phyloP scores from a whole-genome alignment of 2,329 filamentous ascomycete genomes.

The Neopestalotiopsis clavispora region DNA sequence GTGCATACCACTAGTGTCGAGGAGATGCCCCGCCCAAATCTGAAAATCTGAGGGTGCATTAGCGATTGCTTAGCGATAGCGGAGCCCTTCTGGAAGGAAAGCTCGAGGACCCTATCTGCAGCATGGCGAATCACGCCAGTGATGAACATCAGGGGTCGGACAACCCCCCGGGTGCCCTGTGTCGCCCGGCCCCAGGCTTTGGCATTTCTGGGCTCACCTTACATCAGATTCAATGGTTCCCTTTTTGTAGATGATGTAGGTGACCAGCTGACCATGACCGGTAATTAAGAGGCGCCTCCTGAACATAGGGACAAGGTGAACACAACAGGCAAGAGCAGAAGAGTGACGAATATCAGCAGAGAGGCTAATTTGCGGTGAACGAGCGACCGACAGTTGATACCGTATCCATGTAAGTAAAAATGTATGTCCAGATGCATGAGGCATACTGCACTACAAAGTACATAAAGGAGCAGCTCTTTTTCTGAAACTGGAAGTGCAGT shows the following conservation, averaged over 20 bases:
- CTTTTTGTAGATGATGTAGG: background rate
- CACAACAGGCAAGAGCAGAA: background rate
- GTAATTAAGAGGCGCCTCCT: background rate
- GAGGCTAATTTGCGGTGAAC: background rate
- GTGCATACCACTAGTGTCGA: background rate
- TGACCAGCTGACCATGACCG: background rate
- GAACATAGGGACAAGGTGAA: background rate
- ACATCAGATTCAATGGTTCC: background rate
- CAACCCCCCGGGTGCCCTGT: background rate
- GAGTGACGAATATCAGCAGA: background rate
- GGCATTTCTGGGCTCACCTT: background rate
- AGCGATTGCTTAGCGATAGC: background rate
- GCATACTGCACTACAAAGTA: background rate
- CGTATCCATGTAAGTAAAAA: no score
- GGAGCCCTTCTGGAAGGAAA: constrained; percentile 6
- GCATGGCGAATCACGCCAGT: background rate
- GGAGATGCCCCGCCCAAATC: constrained; percentile 4
- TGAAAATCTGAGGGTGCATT: constrained; percentile 1
- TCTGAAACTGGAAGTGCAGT: background rate
- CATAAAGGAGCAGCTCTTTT: background rate
- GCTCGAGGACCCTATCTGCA: constrained; percentile 14
- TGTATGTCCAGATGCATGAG: background rate
- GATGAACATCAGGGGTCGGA: background rate
- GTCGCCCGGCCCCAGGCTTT: background rate
- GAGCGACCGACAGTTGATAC: background rate